A percentile compares a stretch with the other conserved stretches of the same genome.
phyloP scores from a whole-genome alignment of 192 early-diverging fungal genomes.

The Spinellus fusiger region DNA sequence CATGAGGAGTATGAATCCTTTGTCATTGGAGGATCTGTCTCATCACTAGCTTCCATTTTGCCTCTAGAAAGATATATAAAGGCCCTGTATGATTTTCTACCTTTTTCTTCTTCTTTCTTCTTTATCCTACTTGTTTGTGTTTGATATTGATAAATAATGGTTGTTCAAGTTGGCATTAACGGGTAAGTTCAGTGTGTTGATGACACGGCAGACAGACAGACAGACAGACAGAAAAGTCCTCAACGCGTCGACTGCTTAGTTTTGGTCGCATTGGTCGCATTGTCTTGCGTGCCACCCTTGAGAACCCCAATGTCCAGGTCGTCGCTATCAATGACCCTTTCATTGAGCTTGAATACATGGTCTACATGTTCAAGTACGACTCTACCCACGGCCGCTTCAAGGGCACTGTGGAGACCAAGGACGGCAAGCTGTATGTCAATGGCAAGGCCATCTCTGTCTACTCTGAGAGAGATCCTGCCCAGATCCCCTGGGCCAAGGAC shows the following conservation, averaged over 20 bases:
- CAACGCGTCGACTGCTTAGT: conserved; percentile 25
- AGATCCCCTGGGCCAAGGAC: conserved; percentile 83
- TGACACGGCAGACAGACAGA: background rate
- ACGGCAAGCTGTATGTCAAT: conserved; percentile 88
- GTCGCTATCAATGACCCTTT: conserved; percentile 97
- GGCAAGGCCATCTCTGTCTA: conserved; percentile 73
- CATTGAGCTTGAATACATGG: conserved; percentile 95
- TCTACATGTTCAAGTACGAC: conserved; percentile 97
- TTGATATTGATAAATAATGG: no score
- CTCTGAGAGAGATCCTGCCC: conserved; percentile 69
- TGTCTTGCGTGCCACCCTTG: conserved; percentile 83
- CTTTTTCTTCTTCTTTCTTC: background rate
- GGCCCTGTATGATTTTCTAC: no score
- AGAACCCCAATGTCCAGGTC: conserved; percentile 68
- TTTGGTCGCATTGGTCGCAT: conserved; percentile 99
- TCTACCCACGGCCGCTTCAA: conserved; percentile 96
- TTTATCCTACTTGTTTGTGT: background rate
- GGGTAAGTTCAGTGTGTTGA: background rate
- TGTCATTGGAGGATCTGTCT: no score
- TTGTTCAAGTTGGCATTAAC: conserved; percentile 12
- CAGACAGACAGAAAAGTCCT: background rate
- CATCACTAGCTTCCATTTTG: no score
- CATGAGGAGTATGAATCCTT: no score
- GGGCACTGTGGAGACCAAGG: conserved; percentile 71
- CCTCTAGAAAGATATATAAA: no score